Conservation (phyloP, 805 yeast genomes). For the Komagataella kurtzmanii region DNA sequence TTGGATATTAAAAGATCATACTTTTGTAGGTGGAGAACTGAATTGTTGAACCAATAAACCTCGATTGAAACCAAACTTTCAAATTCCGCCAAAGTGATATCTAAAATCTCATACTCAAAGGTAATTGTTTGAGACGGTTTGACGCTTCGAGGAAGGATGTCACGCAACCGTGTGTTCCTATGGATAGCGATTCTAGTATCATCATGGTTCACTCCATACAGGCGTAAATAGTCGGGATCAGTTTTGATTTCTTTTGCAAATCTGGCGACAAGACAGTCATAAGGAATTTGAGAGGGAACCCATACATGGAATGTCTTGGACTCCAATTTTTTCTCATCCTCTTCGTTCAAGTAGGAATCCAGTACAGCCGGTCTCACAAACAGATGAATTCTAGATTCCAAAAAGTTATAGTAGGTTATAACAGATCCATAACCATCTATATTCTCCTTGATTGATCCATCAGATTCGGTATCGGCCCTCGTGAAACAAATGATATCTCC, state of each 20-base stretch:
- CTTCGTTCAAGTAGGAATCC: constrained; percentile 14
- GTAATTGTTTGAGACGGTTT: constrained; percentile 27
- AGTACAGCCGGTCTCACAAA: constrained; percentile 29
- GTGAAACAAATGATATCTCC: constrained; percentile 51
- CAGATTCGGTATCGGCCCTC: constrained; percentile 7
- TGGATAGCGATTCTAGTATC: constrained; percentile 39
- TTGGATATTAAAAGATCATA: constrained; percentile 61
- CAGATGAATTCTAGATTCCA: constrained; percentile 49
- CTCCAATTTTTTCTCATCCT: constrained; percentile 34
- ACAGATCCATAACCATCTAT: constrained; percentile 17
- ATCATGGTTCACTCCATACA: constrained; percentile 45
- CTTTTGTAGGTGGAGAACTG: constrained; percentile 55
- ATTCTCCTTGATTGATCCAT: not conserved
- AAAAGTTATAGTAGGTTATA: constrained; percentile 35
- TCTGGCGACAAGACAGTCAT: constrained; percentile 44
- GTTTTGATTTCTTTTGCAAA: constrained; percentile 41
- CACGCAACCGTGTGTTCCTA: constrained; percentile 20
- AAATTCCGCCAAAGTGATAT: constrained; percentile 58
- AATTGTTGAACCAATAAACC: constrained; percentile 61
- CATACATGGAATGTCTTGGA: constrained; percentile 37
- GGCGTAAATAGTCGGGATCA: constrained; percentile 48
- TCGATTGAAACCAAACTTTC: constrained; percentile 61
- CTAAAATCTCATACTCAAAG: constrained; percentile 67
- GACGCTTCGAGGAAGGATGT: constrained; percentile 25
- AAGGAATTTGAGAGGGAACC: constrained; percentile 50